phyloP scores from a whole-genome alignment of 2,329 filamentous ascomycete species.

The Scleromitrula shiraiana region DNA sequence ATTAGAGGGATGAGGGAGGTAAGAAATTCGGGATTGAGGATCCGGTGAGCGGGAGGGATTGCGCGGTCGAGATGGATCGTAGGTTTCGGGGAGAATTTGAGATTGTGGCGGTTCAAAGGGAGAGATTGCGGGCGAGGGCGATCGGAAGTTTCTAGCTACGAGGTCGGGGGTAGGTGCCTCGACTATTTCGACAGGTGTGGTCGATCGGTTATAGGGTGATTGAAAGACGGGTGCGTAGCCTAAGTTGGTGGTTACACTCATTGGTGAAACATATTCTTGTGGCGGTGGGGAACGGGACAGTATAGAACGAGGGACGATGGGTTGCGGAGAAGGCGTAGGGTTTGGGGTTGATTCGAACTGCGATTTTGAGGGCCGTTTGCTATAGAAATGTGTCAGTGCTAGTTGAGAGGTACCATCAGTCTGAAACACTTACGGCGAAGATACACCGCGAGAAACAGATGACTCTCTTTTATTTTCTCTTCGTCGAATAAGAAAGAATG shows the following conservation, averaged over 20 bases:
- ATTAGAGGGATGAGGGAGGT: neutral
- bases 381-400: neutral
- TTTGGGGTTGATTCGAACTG: neutral
- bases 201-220: neutral
- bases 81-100: neutral
- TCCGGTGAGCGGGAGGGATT: neutral
- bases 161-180: conserved; percentile 5
- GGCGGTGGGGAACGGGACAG: neutral
- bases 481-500: neutral
- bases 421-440: neutral
- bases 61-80: neutral
- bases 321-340: neutral
- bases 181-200: neutral
- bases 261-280: neutral
- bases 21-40: neutral
- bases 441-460: neutral
- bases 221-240: conserved; percentile 2
- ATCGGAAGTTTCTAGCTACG: neutral
- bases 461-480: neutral
- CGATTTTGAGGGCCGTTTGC: neutral
- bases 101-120: conserved; percentile 5
- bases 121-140: neutral
- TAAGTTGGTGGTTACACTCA: neutral
- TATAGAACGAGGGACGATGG: neutral
- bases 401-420: neutral